Evolutionary conservation across 2,329 filamentous ascomycete species (phyloP), one percentile per base, ranked within the genome.

Genomic region (Magnaporthales sp.): DNA sequence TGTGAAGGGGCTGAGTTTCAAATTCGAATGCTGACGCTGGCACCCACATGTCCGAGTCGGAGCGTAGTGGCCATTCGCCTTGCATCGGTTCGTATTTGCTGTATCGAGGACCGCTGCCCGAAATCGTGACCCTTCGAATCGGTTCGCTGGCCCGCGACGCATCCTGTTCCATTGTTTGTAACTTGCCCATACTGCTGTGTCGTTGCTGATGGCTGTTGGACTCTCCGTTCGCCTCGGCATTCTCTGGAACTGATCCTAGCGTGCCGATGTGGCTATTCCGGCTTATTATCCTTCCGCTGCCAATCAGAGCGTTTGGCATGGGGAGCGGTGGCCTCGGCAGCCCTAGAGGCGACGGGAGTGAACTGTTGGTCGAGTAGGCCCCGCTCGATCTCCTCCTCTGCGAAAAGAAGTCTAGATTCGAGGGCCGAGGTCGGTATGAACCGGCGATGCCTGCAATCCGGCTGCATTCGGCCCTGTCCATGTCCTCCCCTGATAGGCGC

Each of bases 401-500:
- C 54, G 54, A 58, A 22, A 26, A 24, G 54, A 58, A 58, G 22
- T 58, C 54, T 8, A 58, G n/a, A 15, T 58, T 58, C 8, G 54
- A 26, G 2, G 54, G 54, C n/a, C 54, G 54, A 58, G 54, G 54
- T 9, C 54, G 22, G 7, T 58, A 58, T 4, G 24, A 22, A 22
- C 54, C 54, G 22, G 2, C 11, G 54, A 9, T 22, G 11, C 54
- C 54, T 26, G n/a, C 54, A 15, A 58, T 22, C 54, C 54, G 24
- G 54, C n/a, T 15, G 3, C n/a, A 15, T 5, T 58, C 54, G 4
- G 24, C 9, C 54, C 22, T 22, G 54, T 58, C 54, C 54, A 15
- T 65, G 68, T 70, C 68, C 31, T 66, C 64, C 27, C 68, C 60
- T 26, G 67, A 63, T 54, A 69, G 31, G 15, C 60, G 66, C 58